Base-by-base conservation (phyloP, 768 basidiomycete species). In the Kwoniella sp. region DNA sequence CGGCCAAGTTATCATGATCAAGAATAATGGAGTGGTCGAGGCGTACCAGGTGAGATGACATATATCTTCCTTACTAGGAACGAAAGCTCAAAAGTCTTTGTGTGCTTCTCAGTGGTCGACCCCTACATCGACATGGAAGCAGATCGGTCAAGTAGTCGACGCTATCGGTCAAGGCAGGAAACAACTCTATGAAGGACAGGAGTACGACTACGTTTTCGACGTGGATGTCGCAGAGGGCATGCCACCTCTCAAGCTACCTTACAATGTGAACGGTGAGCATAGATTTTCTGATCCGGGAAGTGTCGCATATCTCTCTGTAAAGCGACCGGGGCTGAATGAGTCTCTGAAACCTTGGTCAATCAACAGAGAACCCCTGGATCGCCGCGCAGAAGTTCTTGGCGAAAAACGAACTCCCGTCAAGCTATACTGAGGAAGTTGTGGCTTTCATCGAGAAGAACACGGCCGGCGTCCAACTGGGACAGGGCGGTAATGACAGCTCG, bases 171-270 rank as follows among this genome's bases (percentile, higher is more conserved):
- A 89, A 37, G 87, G 87, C n/a, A 85, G 92, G 63, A 94, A 91
- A 81, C 91, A 94, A 81, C 85, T 96, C n/a, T 89, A 90, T 75
- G 81, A 93, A 72, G 96, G 96, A 20, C 89, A 89, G 76, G 95
- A 98, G 82, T 99, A 94, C 76, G 96, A 99, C 82, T 96, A 96
- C 74, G 95, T 99, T n/a, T 97, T 98, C 74, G 94, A 96, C 75
- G 94, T 99, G 37, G 96, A 98, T 74, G 89, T 97, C 28, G 86
- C 92, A 74, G 95, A 96, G 65, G 94, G 93, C 1, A 87, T 87
- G 17, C 94, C 95, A 12, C 89, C 94, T 7, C 83, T 98, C 69
- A 98, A 97, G 76, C 85, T 99, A 23, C 95, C 95, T 0, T 98
- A 91, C 80, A 97, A 98, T 78, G 87, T 86, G 26, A 86, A 87